Conservation (phyloP, 306 rosid genomes). For the Prinsepia uniflora region DNA sequence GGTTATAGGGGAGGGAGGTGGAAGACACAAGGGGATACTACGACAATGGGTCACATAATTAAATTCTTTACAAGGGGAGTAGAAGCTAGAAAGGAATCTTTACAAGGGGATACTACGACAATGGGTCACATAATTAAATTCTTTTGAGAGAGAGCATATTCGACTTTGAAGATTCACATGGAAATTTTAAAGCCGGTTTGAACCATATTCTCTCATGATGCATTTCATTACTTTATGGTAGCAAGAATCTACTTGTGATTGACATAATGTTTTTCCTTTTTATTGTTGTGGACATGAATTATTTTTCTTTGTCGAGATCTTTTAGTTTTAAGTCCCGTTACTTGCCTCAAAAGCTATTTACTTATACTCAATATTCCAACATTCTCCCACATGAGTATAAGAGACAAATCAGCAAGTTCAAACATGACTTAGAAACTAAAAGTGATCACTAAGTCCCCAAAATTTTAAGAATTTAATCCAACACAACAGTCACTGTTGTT, state of each 20-base stretch:
- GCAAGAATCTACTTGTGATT: not conserved
- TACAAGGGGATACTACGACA: slow-evolving; percentile 11
- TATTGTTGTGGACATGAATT: not conserved
- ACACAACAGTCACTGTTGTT: no score
- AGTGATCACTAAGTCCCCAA: no score
- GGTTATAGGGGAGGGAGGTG: no score
- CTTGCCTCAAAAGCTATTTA: no score
- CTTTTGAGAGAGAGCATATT: not conserved
- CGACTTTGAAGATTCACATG: not conserved
- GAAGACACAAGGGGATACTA: slow-evolving; percentile 5
- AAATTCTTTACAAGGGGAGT: not conserved
- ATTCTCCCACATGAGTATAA: no score
- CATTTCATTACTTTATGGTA: not conserved
- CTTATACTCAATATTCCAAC: no score
- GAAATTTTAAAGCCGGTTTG: not conserved
- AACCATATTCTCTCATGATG: not conserved
- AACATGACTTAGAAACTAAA: no score
- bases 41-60: not conserved
- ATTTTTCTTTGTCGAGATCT: not conserved
- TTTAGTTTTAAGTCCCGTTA: no score
- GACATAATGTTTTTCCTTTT: not conserved
- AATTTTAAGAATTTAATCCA: no score
- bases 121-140: not conserved
- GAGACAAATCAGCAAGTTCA: no score
- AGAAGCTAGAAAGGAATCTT: not conserved